A percentile compares a stretch with the other conserved stretches of the same genome.
Conservation (phyloP, 1,139 yeast genomes). For the Sugiyamaella japonica region DNA sequence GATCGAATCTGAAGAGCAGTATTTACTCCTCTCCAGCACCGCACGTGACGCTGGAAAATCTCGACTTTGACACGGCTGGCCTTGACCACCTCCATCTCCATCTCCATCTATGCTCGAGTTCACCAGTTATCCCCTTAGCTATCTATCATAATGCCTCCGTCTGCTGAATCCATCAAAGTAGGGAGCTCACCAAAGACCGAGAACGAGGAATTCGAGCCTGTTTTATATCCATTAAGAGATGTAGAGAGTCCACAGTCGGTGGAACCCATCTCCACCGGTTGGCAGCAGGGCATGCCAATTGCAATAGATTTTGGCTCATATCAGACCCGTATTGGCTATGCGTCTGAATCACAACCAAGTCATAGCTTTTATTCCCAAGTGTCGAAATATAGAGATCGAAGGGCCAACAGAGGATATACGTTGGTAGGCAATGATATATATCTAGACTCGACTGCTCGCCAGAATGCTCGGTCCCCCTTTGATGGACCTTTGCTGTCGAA, state of each 20-base stretch:
- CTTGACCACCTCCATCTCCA: not conserved
- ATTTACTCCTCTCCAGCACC: too few species aligned
- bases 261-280: slow-evolving; percentile 57
- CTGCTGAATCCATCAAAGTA: slow-evolving; percentile 4
- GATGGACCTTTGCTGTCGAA: slow-evolving; percentile 86
- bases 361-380: slow-evolving; percentile 68
- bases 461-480: slow-evolving; percentile 74
- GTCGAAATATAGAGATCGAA: slow-evolving; percentile 78
- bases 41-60: too few species aligned
- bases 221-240: slow-evolving; percentile 53
- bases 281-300: slow-evolving; percentile 63
- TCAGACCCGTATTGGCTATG: slow-evolving; percentile 70
- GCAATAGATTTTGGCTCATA: slow-evolving; percentile 69
- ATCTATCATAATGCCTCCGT: slow-evolving; percentile 5
- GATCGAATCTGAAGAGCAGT: too few species aligned
- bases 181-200: slow-evolving; percentile 3
- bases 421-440: slow-evolving; percentile 81
- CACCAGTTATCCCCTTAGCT: too few species aligned
- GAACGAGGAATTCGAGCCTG: slow-evolving; percentile 28
- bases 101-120: not conserved
- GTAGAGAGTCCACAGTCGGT: slow-evolving; percentile 31
- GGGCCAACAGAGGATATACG: slow-evolving; percentile 60
- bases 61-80: too few species aligned
- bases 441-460: slow-evolving; percentile 65
- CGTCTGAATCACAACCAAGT: slow-evolving; percentile 54